Evolutionary conservation across 1,284 basidiomycete genomes (phyloP), one percentile per base, ranked within the genome.

Genomic region (Puccinia hordei): DNA sequence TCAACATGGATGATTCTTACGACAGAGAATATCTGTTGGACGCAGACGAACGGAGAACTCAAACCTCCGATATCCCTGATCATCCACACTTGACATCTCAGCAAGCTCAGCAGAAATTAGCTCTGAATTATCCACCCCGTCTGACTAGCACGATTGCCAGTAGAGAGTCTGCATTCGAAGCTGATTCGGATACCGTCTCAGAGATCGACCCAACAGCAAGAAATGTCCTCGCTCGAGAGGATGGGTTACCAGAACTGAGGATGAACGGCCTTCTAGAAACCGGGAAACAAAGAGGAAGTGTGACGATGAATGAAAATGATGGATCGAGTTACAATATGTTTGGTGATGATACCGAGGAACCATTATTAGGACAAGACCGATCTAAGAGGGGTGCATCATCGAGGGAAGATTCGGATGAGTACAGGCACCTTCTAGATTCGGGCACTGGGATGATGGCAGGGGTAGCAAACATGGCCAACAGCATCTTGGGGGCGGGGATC

Each of bases 401-500:
- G 33, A 17, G 1, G 15, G 35, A 61, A 33, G 66, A 71, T 4
- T 19, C 76, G 24, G n/a, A 44, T n/a, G 76, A 79, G 61, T 69
- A 72, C 46, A 41, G 30, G 27, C 76, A 79, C 24, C 59, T 80
- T 5, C 49, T 80, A 3, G 57, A 73, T 55, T 51, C 69, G 27
- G 78, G 78, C 2, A 69, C 55, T 35, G 78, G 78, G 27, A 53
- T 80, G 55, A 59, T 72, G 53, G 68, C 78, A n/a, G 69, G 57
- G 12, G 59, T 73, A 24, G 78, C 82, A 13, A 82, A 87, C 85
- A 88, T 88, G 87, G 93, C 94, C 41, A 99, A 99, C 86, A 95
- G 94, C 8, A 98, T 99, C 74, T 88, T 99, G 33, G 97, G 96
- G 59, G 96, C 96, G 84, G 94, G 93, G 3, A 86, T 87, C 75